Conservation (phyloP, 192 early-diverging fungal species). For the Podochytrium sp. region DNA sequence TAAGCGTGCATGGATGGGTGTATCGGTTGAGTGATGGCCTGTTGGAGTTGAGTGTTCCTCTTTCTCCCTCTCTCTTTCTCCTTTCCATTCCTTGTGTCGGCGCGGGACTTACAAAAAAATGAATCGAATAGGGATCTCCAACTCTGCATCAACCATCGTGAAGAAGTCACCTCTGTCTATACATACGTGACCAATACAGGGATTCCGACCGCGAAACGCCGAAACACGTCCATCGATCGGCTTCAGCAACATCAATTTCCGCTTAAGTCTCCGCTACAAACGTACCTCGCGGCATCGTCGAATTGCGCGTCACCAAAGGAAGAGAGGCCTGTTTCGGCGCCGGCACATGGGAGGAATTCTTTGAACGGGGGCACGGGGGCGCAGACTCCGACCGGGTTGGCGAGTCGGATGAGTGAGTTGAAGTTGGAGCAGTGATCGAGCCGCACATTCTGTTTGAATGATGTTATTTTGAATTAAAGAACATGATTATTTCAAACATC, state of each 20-base stretch:
- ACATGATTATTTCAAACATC: too few relatives aligned
- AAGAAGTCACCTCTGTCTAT: constrained; percentile 24
- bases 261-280: too few relatives aligned
- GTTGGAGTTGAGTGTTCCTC: constrained; percentile 7
- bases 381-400: background rate
- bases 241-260: background rate
- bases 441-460: background rate
- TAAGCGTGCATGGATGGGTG: constrained; percentile 65
- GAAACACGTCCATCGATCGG: background rate
- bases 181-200: constrained; percentile 15
- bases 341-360: too few relatives aligned
- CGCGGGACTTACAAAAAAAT: background rate
- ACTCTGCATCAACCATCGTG: constrained; percentile 26
- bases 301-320: too few relatives aligned
- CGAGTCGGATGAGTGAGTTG: background rate
- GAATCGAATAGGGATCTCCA: constrained; percentile 3
- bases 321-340: too few relatives aligned
- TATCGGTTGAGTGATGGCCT: constrained; percentile 48
- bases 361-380: too few relatives aligned
- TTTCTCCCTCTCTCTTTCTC: too few relatives aligned
- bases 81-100: background rate
- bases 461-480: background rate
- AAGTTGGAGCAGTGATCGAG: background rate
- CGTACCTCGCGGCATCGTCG: too few relatives aligned
- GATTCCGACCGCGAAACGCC: background rate